Evolutionary conservation across 2,329 filamentous ascomycete genomes (phyloP), one percentile per base, ranked within the genome.

Genomic region (Pseudogymnoascus sp.): DNA sequence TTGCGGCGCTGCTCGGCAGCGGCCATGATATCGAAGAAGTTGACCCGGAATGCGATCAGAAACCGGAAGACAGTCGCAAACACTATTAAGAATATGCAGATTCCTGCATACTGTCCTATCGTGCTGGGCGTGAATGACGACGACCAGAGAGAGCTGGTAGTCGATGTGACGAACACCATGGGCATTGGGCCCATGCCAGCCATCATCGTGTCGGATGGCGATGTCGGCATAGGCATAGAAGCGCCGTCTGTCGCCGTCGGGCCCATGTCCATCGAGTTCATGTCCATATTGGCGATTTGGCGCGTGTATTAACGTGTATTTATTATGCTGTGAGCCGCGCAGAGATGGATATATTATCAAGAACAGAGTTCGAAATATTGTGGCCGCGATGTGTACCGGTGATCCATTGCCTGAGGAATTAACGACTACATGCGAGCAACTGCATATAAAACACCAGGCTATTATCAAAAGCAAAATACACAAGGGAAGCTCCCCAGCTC

Each of bases 1-100:
- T 27, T 45, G 27, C 36, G 61, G 25, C 59, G 59, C 42, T 42
- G 33, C 52, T 63, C 61, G 37, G 61, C 10, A 8, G 59, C 48
- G 13, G 31, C 48, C 25, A 64, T 27, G 36, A 63, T 55, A n/a
- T 64, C 58, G 31, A 61, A 63, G 31, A 63, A 61, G 25, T 61
- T 55, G 37, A 52, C 37, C 72, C 89, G 89, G 69, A 82, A 78
- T 2, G 90, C 90, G 60, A 92, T 77, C 13, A 95, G 78, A 29
- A 80, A 75, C 59, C 92, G 88, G 69, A 87, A 85, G 63, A 87
- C 70, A 64, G 86, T 78, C 64, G 86, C 85, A 58, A 97, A 84
- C 48, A 87, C 69, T 70, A 95, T 87, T 61, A 96, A 81, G 76
- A 96, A 96, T 74, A 96, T 88, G 78, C 92, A 94, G 18, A 90